Base-by-base conservation (phyloP, 73 alveolate genomes). In the Paramecium caudatum region DNA sequence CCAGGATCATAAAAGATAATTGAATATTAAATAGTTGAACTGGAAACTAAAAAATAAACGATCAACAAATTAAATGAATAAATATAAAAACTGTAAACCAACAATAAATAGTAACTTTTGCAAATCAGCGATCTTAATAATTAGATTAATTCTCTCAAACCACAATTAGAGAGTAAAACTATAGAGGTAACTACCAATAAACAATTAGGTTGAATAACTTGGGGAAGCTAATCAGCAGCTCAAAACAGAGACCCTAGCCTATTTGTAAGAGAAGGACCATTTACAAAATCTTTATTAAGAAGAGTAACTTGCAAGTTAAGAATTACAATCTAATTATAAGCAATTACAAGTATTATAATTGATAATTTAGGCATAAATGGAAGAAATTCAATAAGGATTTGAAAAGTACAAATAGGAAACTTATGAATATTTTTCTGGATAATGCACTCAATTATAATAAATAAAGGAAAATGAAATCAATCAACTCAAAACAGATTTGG, bases 11-110 rank as follows among this genome's bases (percentile, higher is more conserved):
- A 4, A 12, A 74, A 37, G 43, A 74, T 74, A 21, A 74, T 74
- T 1, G 15, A 74, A 74, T 39, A 17, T 23, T 17, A 74, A 43
- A 41, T 74, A 36, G 88, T 41, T 74, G 88, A 74, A 74, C 32
- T 74, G 46, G 47, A 74, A 27, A 36, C 17, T 30, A 74, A 74
- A 45, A 36, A 45, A 39, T 23, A 74, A 21, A 19, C 10, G 9
- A 74, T 74, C 9, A 37, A 45, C 12, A 36, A 30, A 45, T 74
- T 39, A 41, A 74, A 74, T 45, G 62, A 37, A 21, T 74, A 36
- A 37, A 74, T 74, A n/a, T 17, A 23, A 25, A 74, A 74, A 23
- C 43, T 74, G 43, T 74, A 74, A 65, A 33, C 27, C 17, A 33
- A 12, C 17, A 65, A 65, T 30, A 65, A 65, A 65, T 25, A 65